These are phyloP conservation scores for Ilex paraguariensis DNA, from an alignment of 305 asterid genomes.

Conservation along the genomic window DNA sequence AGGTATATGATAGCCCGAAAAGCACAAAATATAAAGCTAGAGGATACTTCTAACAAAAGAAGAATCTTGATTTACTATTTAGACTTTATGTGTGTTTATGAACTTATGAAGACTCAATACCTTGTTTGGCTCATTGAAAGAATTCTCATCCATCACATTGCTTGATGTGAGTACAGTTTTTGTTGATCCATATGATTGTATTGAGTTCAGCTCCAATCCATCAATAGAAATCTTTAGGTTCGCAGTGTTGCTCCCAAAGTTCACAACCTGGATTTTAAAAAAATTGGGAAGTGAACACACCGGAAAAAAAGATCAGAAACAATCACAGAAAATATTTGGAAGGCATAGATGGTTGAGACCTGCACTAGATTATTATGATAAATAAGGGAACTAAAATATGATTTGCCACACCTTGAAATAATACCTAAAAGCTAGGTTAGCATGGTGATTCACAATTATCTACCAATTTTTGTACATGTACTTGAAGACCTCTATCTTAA, in stretches of 20 bases:
- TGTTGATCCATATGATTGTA: conserved; percentile 42
- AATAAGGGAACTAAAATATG: too few relatives aligned
- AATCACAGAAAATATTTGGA: conserved; percentile 3
- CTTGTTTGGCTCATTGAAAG: conserved; percentile 60
- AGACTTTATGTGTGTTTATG: too few relatives aligned
- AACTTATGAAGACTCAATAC: conserved; percentile 16
- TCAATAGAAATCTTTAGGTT: conserved; percentile 32
- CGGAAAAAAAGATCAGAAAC: neutral
- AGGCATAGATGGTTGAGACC: neutral
- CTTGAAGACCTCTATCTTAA: too few relatives aligned
- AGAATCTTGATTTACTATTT: too few relatives aligned
- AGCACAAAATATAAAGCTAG: too few relatives aligned
- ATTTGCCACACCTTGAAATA: too few relatives aligned
- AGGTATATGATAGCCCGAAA: too few relatives aligned
- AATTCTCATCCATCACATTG: conserved; percentile 67
- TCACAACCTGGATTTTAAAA: conserved; percentile 46
- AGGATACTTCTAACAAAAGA: too few relatives aligned
- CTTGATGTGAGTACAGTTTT: conserved; percentile 52
- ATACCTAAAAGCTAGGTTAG: too few relatives aligned
- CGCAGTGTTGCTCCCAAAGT: conserved; percentile 48
- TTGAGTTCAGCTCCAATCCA: conserved; percentile 37
- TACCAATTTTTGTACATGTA: too few relatives aligned
- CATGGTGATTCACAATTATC: too few relatives aligned
- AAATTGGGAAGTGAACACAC: conserved; percentile 1
- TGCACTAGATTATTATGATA: too few relatives aligned